Percentiles rank a stretch among this genome's conserved stretches.
These are phyloP conservation scores for Caryopteris hybrid DNA, from an alignment of 305 asterid species.

Conservation along the genomic window DNA sequence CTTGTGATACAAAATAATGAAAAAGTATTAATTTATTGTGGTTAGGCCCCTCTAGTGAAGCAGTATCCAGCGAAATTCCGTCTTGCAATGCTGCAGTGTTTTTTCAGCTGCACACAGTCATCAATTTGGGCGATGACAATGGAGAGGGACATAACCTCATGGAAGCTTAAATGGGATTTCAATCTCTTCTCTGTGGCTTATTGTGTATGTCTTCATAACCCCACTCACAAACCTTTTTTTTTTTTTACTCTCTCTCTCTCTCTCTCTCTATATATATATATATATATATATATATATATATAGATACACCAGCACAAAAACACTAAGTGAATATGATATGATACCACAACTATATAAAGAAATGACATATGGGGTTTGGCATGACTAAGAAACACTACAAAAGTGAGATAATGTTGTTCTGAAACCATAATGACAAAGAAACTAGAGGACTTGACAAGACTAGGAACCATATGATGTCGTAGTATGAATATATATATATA, in stretches of 20 bases:
- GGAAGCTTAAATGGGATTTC: constrained; percentile 62
- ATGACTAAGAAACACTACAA: neutral
- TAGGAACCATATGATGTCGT: no score
- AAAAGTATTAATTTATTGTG: no score
- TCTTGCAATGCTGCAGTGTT: constrained; percentile 54
- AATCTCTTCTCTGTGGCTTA: constrained; percentile 58
- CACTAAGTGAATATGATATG: neutral
- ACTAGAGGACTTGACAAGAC: no score
- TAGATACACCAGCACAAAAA: neutral
- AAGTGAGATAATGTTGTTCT: no score
- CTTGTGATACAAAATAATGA: no score
- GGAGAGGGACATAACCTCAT: constrained; percentile 50
- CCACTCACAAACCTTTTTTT: neutral
- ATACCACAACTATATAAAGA: neutral
- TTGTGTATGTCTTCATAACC: constrained; percentile 42
- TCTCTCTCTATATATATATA: neutral
- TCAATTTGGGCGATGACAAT: constrained; percentile 44
- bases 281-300: no score
- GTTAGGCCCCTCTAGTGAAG: constrained; percentile 46
- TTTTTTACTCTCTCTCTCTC: neutral
- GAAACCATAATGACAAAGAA: neutral
- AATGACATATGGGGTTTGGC: neutral
- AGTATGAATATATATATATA: no score
- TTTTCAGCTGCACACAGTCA: constrained; percentile 64
- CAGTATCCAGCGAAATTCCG: constrained; percentile 55